Conservation (phyloP, 768 basidiomycete species). For the Lactifluus rugatus region DNA sequence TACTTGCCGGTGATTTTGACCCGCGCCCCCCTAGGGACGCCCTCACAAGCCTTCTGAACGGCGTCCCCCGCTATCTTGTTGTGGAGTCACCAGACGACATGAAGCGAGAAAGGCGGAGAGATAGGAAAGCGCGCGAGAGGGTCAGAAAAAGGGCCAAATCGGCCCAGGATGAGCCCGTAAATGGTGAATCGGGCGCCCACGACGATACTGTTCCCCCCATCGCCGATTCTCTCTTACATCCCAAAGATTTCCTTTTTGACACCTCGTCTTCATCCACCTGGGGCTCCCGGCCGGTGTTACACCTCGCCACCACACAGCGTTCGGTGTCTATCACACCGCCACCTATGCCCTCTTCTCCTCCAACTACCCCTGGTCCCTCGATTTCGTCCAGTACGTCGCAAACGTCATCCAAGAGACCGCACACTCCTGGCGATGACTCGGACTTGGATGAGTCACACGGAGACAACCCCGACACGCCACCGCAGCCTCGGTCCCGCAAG, state of each 20-base stretch:
- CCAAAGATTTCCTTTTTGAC: constrained; percentile 15
- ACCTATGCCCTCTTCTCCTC: constrained; percentile 59
- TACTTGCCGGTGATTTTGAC: constrained; percentile 71
- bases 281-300: constrained; percentile 62
- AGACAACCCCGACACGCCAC: constrained; percentile 21
- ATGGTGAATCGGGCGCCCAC: constrained; percentile 20
- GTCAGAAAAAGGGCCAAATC: constrained; percentile 38
- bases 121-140: constrained; percentile 42
- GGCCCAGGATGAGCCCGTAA: constrained; percentile 22
- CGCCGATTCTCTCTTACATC: constrained; percentile 15
- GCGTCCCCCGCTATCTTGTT: constrained; percentile 54
- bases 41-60: constrained; percentile 70
- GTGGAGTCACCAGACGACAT: constrained; percentile 54
- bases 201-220: constrained; percentile 18
- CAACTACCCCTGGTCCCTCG: constrained; percentile 68
- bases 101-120: constrained; percentile 45
- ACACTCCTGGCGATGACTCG: constrained; percentile 55
- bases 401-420: constrained; percentile 72
- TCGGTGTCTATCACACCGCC: constrained; percentile 63
- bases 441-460: constrained; percentile 19
- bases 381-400: constrained; percentile 63
- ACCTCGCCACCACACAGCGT: constrained; percentile 59
- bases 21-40: constrained; percentile 58
- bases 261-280: constrained; percentile 43
- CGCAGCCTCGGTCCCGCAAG: constrained; percentile 26